Evolutionary conservation across 1,284 basidiomycete species (phyloP).

Genomic region (Clitocybe nebularis): DNA sequence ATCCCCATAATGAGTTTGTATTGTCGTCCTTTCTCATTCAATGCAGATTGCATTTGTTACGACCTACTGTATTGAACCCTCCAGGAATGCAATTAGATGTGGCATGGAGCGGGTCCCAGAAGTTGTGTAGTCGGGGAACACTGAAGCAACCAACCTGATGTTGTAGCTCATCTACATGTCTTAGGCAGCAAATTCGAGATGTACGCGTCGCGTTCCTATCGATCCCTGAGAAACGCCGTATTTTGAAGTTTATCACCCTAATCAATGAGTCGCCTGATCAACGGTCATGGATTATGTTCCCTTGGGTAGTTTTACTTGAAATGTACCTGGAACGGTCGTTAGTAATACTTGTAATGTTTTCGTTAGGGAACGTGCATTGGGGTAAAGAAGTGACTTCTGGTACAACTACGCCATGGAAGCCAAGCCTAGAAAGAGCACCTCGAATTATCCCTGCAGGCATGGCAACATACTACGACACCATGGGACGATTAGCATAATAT

Average conservation of each 20-base stretch:
- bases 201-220: too few relatives aligned
- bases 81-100: too few relatives aligned
- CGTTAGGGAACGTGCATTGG: conserved; percentile 59
- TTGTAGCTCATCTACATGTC: too few relatives aligned
- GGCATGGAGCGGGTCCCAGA: too few relatives aligned
- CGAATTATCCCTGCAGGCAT: conserved; percentile 80
- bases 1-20: background rate
- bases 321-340: conserved; percentile 52
- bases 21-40: background rate
- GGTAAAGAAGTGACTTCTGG: conserved; percentile 80
- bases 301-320: conserved; percentile 77
- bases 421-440: conserved; percentile 78
- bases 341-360: conserved; percentile 1
- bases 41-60: background rate
- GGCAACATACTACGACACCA: conserved; percentile 70
- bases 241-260: background rate
- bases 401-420: conserved; percentile 67
- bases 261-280: background rate
- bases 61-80: too few relatives aligned
- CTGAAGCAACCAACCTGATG: too few relatives aligned
- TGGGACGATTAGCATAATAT: too few relatives aligned
- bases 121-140: too few relatives aligned
- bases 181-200: too few relatives aligned
- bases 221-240: too few relatives aligned
- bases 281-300: conserved; percentile 23